phyloP scores from a whole-genome alignment of 2,329 filamentous ascomycete species.

The Aspergillus sp. region DNA sequence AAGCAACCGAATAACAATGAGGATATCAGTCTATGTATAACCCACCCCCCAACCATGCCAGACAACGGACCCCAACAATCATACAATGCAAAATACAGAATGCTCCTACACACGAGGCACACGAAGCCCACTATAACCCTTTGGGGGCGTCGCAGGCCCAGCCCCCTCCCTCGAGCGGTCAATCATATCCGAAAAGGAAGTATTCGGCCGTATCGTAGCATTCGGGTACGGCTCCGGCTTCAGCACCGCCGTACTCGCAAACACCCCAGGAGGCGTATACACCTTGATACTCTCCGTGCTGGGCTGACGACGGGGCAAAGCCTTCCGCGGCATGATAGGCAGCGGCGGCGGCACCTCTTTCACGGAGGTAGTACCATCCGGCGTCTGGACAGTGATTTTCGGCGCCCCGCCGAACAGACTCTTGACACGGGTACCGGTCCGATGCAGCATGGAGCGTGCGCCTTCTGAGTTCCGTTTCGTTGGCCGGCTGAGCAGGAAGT shows the following conservation, averaged over 20 bases:
- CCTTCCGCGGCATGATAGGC: constrained; percentile 18
- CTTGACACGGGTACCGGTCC: constrained; percentile 35
- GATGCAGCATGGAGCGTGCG: constrained; percentile 30
- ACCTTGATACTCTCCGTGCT: constrained; percentile 48
- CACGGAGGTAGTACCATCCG: constrained; percentile 12
- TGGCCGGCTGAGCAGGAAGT: constrained; percentile 39
- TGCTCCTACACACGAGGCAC: neutral
- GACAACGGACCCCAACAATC: too few relatives aligned
- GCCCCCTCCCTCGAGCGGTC: constrained; percentile 30
- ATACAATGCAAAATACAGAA: neutral
- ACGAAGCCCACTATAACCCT: neutral
- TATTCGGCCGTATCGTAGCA: constrained; percentile 24
- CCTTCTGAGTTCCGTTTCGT: constrained; percentile 21
- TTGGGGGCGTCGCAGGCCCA: constrained; percentile 20
- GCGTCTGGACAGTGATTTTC: constrained; percentile 15
- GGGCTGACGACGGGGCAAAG: constrained; percentile 24
- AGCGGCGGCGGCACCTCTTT: constrained; percentile 19
- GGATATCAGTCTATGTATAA: too few relatives aligned
- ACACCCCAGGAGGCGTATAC: constrained; percentile 41
- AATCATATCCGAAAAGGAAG: constrained; percentile 39
- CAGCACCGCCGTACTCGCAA: constrained; percentile 23
- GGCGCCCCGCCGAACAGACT: constrained; percentile 32
- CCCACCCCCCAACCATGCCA: too few relatives aligned
- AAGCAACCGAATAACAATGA: neutral
- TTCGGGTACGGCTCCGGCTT: constrained; percentile 26